Base-by-base conservation (phyloP, 305 asterid species). In the Plantago coronopus region DNA sequence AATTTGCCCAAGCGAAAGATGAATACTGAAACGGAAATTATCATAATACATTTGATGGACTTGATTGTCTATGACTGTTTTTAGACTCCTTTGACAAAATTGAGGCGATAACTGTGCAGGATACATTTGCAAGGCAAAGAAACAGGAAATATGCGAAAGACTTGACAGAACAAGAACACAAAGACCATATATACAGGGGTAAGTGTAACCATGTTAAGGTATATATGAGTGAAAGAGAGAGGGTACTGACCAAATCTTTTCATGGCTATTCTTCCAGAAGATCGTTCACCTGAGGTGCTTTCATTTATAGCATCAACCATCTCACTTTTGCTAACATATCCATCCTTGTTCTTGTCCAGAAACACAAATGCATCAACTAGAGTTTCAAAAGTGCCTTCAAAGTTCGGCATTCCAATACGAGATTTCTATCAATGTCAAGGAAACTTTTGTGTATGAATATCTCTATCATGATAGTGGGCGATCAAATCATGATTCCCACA, bases 301-400 rank as follows among this genome's bases (percentile, higher is more conserved):
- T 83, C 97, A 40, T 83, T 82, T 57, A 87, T 89, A 42, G 97
- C 95, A 21, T 71, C 65, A 64, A 87, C 76, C 97, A 89, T 87
- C 85, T 87, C 97, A 54, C 38, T 71, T 75, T 67, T 83, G 93
- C 95, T 87, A 57, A 89, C 95, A 42, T 75, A 77, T 31, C 97
- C 97, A 72, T 89, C 95, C 79, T 78, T 80, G 90, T 87, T 89
- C 88, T 84, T 83, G 78, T 89, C 97, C 67, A 87, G 65, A 71
- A 89, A 87, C 64, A 87, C 93, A 48, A 87, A 89, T 10, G 97
- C 79, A 61, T 81, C 87, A 10, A 89, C 93, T 63, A 87, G 54
- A 25, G 95, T 87, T 59, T 89, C 95, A 58, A 87, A 85, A 46
- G 97, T 83, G 13, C 77, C 82, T 71, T 85, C 85, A 22, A 84